Evolutionary conservation across 129 eudicot species (phyloP), one percentile per base, ranked within the genome.

Genomic region (Flaveria bidentis): DNA sequence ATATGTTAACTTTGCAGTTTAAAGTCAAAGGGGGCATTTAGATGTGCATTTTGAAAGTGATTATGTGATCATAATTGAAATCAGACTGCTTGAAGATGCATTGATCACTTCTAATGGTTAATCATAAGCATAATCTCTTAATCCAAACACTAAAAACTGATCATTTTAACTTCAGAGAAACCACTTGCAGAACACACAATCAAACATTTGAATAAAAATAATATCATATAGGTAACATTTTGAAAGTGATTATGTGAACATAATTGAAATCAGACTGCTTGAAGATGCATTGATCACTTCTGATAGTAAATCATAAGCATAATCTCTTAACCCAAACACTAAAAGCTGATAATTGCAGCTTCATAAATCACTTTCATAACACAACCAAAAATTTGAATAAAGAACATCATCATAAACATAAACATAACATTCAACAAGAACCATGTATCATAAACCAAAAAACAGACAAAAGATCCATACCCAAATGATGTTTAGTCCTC

Each of bases 401-500:
- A 53, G 66, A 77, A 77, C 51, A 20, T 20, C 22, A 20, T 20
- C 75, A 60, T 25, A 53, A 58, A 22, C 65, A 20, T 22, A 58
- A 18, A 45, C 13, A 75, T 45, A 67, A 68, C 14, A 67, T 28
- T 56, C 4, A 3, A 28, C n/a, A 46, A 45, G 16, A 47, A 72
- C 50, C 36, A 60, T 2, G 2, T 23, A 62, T 15, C 17, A 62
- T 0, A 3, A 62, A 75, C 53, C 15, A 41, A 25, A 9, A 39
- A 33, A 50, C 61, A 53, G 6, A 56, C 22, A 67, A 45, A 45
- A 41, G 13, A 9, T 11, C 14, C 30, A 53, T 85, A 94, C 99
- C 99, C 79, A 94, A 83, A 94, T 94, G 99, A 76, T 91, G 88
- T 78, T 83, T 87, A 60, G 99, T 94, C 76, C 99, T 68, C 68